Percentiles rank a stretch among this genome's conserved stretches.
phyloP scores from a whole-genome alignment of 768 basidiomycete genomes.

The Lentinula detonsa region DNA sequence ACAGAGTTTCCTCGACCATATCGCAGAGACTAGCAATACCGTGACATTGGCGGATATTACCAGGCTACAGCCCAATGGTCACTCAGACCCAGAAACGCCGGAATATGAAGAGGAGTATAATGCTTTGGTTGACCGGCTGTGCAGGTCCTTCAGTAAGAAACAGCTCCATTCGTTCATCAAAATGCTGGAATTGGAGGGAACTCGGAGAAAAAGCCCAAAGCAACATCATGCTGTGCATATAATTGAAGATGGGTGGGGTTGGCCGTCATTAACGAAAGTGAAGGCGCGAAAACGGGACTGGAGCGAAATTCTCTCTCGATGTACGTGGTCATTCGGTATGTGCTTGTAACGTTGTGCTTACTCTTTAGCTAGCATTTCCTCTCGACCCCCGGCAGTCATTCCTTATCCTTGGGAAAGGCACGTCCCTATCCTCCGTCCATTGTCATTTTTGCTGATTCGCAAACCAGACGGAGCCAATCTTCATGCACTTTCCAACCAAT shows the following conservation, averaged over 20 bases:
- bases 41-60: conserved; percentile 61
- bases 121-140: conserved; percentile 44
- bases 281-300: conserved; percentile 42
- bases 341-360: not conserved
- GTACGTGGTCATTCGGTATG: conserved; percentile 28
- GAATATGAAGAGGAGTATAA: conserved; percentile 51
- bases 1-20: conserved; percentile 50
- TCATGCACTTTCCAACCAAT: conserved; percentile 49
- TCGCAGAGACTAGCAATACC: conserved; percentile 36
- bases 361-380: conserved; percentile 38
- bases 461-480: conserved; percentile 58
- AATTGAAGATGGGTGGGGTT: conserved; percentile 62
- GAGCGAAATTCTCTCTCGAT: conserved; percentile 38
- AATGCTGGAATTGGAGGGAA: conserved; percentile 31
- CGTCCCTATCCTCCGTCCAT: conserved; percentile 6
- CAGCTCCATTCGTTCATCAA: conserved; percentile 52
- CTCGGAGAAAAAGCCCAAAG: conserved; percentile 29
- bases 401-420: conserved; percentile 68
- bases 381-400: conserved; percentile 59
- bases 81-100: conserved; percentile 31
- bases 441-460: not conserved
- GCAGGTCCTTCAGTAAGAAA: conserved; percentile 54
- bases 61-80: conserved; percentile 38
- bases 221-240: conserved; percentile 40
- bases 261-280: conserved; percentile 54